phyloP scores from a whole-genome alignment of 176 grass and related monocot genomes.

The Guadua angustifolia region DNA sequence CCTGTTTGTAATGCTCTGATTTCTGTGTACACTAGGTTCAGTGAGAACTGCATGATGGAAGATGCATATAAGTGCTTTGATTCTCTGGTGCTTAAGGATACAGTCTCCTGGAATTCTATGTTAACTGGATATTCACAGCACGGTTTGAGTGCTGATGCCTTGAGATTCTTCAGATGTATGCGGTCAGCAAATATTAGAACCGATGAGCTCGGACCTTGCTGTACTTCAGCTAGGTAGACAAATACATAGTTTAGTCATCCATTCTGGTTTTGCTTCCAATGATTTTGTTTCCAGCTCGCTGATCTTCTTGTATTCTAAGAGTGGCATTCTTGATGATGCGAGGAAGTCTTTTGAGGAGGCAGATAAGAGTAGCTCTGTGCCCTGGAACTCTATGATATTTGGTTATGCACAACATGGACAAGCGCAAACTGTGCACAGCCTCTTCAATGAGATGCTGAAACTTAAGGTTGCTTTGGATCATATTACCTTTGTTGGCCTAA shows the following conservation, averaged over 20 bases:
- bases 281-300: constrained; percentile 66
- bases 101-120: constrained; percentile 69
- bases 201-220: constrained; percentile 60
- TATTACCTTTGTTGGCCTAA: constrained; percentile 64
- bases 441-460: constrained; percentile 59
- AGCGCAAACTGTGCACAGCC: constrained; percentile 29
- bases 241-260: constrained; percentile 53
- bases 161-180: constrained; percentile 64
- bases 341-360: constrained; percentile 60
- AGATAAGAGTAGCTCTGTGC: constrained; percentile 52
- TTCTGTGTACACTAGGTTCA: constrained; percentile 55
- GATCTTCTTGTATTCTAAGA: constrained; percentile 76
- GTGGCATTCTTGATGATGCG: constrained; percentile 60
- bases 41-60: constrained; percentile 52
- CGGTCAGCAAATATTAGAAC: constrained; percentile 29
- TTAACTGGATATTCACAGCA: constrained; percentile 70
- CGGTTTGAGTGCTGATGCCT: constrained; percentile 45
- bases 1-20: constrained; percentile 63
- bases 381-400: constrained; percentile 81
- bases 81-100: constrained; percentile 48
- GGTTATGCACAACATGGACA: constrained; percentile 66
- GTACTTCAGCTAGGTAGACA: constrained; percentile 65
- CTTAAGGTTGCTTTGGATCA: constrained; percentile 56
- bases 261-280: constrained; percentile 56
- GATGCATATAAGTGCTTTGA: constrained; percentile 60